phyloP scores from a whole-genome alignment of 345 rosid genomes.

The Atalantia buxifolia region DNA sequence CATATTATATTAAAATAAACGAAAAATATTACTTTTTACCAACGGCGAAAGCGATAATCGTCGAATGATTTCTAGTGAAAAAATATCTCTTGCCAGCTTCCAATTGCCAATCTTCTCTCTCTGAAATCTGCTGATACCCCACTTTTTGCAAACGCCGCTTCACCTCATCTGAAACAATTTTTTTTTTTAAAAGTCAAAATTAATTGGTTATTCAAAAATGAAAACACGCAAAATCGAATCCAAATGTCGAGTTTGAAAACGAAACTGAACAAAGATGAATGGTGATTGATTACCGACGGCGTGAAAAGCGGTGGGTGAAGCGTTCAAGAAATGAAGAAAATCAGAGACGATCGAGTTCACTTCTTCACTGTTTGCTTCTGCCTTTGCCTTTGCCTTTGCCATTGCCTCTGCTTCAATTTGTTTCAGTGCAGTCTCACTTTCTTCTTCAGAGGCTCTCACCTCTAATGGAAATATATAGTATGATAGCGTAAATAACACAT shows the following conservation, averaged over 20 bases:
- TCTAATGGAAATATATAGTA: no score
- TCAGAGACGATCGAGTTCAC: constrained; percentile 46
- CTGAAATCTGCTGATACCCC: constrained; percentile 72
- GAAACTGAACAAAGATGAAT: constrained; percentile 9
- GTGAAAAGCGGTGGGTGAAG: constrained; percentile 97
- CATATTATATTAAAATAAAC: not conserved
- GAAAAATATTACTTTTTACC: constrained; percentile 58
- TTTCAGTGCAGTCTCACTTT: not conserved
- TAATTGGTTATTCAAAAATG: not conserved
- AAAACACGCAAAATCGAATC: not conserved
- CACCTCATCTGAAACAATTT: constrained; percentile 68
- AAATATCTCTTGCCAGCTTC: constrained; percentile 80
- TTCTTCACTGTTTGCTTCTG: constrained; percentile 18
- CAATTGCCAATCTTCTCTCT: constrained; percentile 85
- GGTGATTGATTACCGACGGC: constrained; percentile 68
- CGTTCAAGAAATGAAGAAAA: constrained; percentile 75
- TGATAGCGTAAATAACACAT: not conserved
- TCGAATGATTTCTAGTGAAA: constrained; percentile 89
- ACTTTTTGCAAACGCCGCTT: constrained; percentile 57
- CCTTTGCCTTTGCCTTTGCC: constrained; percentile 27
- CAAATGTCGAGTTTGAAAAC: not conserved
- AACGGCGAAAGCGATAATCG: constrained; percentile 87
- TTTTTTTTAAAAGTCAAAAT: not conserved
- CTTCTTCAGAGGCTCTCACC: not conserved
- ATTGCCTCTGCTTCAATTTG: constrained; percentile 19